Base-by-base conservation (phyloP, 2,329 filamentous ascomycete genomes). In the Monosporascus sp. region DNA sequence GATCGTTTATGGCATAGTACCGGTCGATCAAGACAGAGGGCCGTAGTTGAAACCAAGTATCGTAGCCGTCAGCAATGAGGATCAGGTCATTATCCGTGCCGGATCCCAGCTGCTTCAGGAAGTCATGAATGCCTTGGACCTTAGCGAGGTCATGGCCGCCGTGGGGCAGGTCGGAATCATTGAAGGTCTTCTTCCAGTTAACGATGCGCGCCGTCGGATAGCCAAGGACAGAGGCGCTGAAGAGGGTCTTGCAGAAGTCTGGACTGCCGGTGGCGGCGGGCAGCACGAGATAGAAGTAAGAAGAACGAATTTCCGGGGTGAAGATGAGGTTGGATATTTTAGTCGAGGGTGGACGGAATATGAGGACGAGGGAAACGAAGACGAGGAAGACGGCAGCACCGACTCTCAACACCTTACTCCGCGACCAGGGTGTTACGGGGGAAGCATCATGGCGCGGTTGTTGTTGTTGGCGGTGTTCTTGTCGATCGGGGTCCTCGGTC, bases 181-280 rank as follows among this genome's bases (percentile, higher is more conserved):
- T n/a, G 15, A 41, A 45, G n/a, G 22, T 54, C 17, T 48, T 31
- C 18, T 49, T 45, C 54, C 54, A 58, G 38, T 57, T 55, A 22
- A 57, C 22, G 45, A 58, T 31, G 20, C 49, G 54, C 18, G 54
- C 48, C 5, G 50, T 57, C 22, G 56, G 52, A 41, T 54, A 58
- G 45, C 49, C 48, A 25, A 55, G 50, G 18, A 51, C 46, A 7
- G 54, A 50, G 25, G 54, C 52, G 50, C 51, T 54, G 27, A 58
- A 47, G 41, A 57, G 45, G 3, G 49, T 90, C 36, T 51, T 34
- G 44, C 50, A 51, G n/a, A 51, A 36, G 27, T 51, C 44, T n/a
- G 50, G 9, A 20, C 22, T 47, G 39, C 31, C 17, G 15, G n/a
- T 14, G n/a, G 45, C 24, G 8, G 42, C 42, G 7, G 31, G 42